A percentile compares a stretch with the other conserved stretches of the same genome.
phyloP scores from a whole-genome alignment of 495 filamentous ascomycete genomes.

The Aspergillus campestris region DNA sequence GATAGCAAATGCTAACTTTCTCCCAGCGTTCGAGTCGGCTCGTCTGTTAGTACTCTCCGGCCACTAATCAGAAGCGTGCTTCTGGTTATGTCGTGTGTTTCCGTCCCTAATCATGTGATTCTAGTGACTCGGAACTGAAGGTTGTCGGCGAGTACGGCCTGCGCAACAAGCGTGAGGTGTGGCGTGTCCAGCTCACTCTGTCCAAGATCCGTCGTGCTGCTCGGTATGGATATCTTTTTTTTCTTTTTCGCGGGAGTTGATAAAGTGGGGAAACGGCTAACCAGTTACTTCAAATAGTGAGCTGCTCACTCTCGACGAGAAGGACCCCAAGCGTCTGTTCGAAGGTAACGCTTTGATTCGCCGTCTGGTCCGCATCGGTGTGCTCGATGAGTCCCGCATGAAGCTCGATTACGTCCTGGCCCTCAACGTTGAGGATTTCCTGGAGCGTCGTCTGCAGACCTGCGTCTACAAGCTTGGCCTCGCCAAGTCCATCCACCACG shows the following conservation, averaged over 20 bases:
- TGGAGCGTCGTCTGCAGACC: conserved; percentile 98
- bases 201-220: conserved; percentile 99
- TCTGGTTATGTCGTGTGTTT: conserved; percentile 84
- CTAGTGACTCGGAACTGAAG: conserved; percentile 98
- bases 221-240: conserved; percentile 55
- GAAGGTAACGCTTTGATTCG: conserved; percentile 99
- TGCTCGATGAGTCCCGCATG: conserved; percentile 99
- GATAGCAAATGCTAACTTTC: conserved; percentile 23
- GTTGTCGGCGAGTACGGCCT: conserved; percentile 98
- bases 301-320: conserved; percentile 98
- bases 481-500: conserved; percentile 99
- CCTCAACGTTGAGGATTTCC: conserved; percentile 96
- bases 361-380: conserved; percentile 98
- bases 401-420: conserved; percentile 99
- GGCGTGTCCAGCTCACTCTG: conserved; percentile 97
- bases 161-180: conserved; percentile 99
- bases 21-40: conserved; percentile 86
- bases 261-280: conserved; percentile 5
- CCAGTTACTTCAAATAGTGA: conserved; percentile 52
- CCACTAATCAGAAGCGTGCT: conserved; percentile 98
- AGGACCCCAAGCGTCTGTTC: conserved; percentile 99
- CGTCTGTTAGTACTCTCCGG: conserved; percentile 93
- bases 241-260: neutral
- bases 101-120: conserved; percentile 31
- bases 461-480: conserved; percentile 99